Evolutionary conservation across 352 stramenopile species (phyloP).

Genomic region (Pythium myriotylum): DNA sequence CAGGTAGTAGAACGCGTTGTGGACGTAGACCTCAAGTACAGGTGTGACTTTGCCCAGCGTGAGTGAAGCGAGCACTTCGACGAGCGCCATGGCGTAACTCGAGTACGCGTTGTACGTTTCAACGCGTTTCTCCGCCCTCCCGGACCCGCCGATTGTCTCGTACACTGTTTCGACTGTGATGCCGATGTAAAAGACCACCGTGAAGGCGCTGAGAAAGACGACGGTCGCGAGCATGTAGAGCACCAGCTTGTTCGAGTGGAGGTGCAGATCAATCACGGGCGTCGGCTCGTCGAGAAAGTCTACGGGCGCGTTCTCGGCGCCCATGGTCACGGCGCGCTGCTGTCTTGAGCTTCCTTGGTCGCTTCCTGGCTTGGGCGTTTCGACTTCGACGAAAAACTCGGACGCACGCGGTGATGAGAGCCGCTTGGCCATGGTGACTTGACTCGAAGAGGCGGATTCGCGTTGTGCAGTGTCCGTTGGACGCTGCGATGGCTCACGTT

Average conservation of each 20-base stretch:
- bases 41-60: conserved; percentile 43
- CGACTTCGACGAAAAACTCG: conserved; percentile 15
- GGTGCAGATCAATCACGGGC: conserved; percentile 30
- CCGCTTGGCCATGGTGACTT: no score
- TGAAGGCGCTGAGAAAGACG: conserved; percentile 36
- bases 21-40: conserved; percentile 45
- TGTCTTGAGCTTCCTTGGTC: background rate
- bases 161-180: conserved; percentile 39
- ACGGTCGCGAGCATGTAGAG: conserved; percentile 28
- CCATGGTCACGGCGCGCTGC: conserved; percentile 6
- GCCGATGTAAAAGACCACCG: conserved; percentile 32
- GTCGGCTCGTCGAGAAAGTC: conserved; percentile 12
- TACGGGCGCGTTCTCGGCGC: conserved; percentile 1
- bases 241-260: conserved; percentile 27
- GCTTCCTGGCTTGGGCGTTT: background rate
- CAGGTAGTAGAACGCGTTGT: conserved; percentile 53
- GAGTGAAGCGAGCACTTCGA: conserved; percentile 45
- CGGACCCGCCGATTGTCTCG: conserved; percentile 40
- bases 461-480: no score
- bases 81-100: conserved; percentile 42
- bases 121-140: no score
- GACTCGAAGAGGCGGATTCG: no score
- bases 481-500: no score
- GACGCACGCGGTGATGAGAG: background rate
- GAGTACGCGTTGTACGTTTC: conserved; percentile 53